These are phyloP conservation scores for Sanguinoderma infundibulare DNA, from an alignment of 1,284 basidiomycete genomes.

Conservation along the genomic window DNA sequence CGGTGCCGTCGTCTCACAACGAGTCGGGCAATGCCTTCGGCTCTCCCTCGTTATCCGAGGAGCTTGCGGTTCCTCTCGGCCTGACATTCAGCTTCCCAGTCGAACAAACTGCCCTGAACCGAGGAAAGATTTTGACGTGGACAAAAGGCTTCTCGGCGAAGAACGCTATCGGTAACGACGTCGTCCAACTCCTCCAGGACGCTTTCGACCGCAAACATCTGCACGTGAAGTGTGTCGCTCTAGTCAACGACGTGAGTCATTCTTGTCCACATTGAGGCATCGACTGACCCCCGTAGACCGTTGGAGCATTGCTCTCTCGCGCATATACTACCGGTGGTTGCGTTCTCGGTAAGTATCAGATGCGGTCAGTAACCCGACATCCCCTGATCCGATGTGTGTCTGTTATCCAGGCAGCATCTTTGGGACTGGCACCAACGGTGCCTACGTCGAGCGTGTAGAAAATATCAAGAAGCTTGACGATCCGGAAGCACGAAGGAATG, in stretches of 20 bases:
- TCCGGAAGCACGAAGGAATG: constrained; percentile 57
- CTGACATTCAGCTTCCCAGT: constrained; percentile 98
- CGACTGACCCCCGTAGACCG: constrained; percentile 63
- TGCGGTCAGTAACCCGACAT: too few relatives aligned
- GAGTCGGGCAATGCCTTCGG: constrained; percentile 28
- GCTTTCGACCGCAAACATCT: constrained; percentile 94
- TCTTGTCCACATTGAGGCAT: background rate
- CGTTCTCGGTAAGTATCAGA: constrained; percentile 62
- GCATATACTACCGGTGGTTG: constrained; percentile 92
- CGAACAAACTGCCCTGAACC: constrained; percentile 91
- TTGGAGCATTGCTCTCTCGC: constrained; percentile 91
- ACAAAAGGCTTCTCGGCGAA: constrained; percentile 96
- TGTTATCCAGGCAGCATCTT: constrained; percentile 71
- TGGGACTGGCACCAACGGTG: constrained; percentile 98
- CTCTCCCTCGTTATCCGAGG: constrained; percentile 17
- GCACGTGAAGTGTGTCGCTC: constrained; percentile 91
- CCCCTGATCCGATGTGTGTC: background rate
- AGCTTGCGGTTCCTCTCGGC: constrained; percentile 69
- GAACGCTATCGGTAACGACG: constrained; percentile 91
- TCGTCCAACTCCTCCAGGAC: constrained; percentile 91
- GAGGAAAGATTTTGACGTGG: constrained; percentile 92
- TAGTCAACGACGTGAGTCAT: constrained; percentile 87
- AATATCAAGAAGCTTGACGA: constrained; percentile 87
- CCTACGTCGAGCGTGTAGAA: constrained; percentile 88
- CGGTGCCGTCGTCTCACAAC: constrained; percentile 37